phyloP scores from a whole-genome alignment of 345 rosid genomes.

The Gossypium thurberi region DNA sequence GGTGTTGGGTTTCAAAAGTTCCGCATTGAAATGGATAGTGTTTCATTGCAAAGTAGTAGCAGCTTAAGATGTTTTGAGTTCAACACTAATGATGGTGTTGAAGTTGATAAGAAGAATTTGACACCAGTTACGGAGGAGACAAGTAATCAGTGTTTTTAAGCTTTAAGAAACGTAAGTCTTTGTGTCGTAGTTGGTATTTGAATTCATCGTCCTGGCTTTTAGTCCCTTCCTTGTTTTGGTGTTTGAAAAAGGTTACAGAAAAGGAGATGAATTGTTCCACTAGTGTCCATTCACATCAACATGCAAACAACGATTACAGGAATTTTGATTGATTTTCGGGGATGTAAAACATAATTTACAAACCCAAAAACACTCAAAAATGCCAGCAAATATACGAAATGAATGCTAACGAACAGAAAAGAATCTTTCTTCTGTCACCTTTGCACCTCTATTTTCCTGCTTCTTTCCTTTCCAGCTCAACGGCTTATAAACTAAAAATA shows the following conservation, averaged over 20 bases:
- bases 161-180: background rate
- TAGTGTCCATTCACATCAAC: background rate
- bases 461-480: slow-evolving; percentile 19
- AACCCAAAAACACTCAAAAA: slow-evolving; percentile 6
- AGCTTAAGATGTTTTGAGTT: slow-evolving; percentile 42
- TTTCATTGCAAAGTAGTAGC: slow-evolving; percentile 26
- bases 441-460: slow-evolving; percentile 9
- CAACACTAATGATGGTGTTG: slow-evolving; percentile 23
- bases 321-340: slow-evolving; percentile 10
- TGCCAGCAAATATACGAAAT: background rate
- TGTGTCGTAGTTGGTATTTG: too few relatives aligned
- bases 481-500: slow-evolving; percentile 24
- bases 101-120: slow-evolving; percentile 24
- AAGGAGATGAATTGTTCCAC: background rate
- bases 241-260: background rate
- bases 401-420: slow-evolving; percentile 19
- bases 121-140: background rate
- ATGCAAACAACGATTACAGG: slow-evolving; percentile 11
- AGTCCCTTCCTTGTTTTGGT: too few relatives aligned
- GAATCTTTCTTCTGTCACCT: slow-evolving; percentile 11
- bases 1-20: slow-evolving; percentile 47
- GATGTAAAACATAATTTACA: slow-evolving; percentile 30
- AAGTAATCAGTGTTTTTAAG: background rate
- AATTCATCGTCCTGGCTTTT: too few relatives aligned
- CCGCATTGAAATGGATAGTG: slow-evolving; percentile 41